These are phyloP conservation scores for Aquilaria yunnanensis DNA, from an alignment of 345 rosid species.

Conservation along the genomic window DNA sequence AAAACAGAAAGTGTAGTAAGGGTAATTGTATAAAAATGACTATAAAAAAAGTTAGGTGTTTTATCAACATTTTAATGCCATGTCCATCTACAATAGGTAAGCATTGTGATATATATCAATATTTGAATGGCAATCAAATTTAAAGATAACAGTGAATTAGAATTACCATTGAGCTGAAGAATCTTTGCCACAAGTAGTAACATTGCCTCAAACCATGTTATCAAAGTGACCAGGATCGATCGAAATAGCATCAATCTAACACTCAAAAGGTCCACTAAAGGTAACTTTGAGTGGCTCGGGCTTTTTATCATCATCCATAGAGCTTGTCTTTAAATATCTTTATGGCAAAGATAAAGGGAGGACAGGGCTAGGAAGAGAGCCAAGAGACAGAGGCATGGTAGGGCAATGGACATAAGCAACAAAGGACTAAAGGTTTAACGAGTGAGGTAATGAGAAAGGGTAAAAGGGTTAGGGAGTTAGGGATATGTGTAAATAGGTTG, in stretches of 20 bases:
- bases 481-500: too few relatives aligned
- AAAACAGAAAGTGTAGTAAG: background rate
- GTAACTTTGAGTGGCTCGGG: constrained; percentile 49
- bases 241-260: constrained; percentile 85
- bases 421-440: too few relatives aligned
- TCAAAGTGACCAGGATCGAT: constrained; percentile 87
- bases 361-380: too few relatives aligned
- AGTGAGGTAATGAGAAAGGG: too few relatives aligned
- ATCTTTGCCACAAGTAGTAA: constrained; percentile 36
- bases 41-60: background rate
- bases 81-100: background rate
- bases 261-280: constrained; percentile 58
- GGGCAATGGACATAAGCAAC: too few relatives aligned
- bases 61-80: background rate
- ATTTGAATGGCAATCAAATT: too few relatives aligned
- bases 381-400: too few relatives aligned
- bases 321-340: constrained; percentile 32
- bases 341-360: background rate
- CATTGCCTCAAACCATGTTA: constrained; percentile 91
- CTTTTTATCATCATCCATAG: constrained; percentile 18
- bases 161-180: constrained; percentile 70
- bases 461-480: too few relatives aligned
- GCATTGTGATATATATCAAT: background rate
- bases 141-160: background rate
- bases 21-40: too few relatives aligned